phyloP scores from a whole-genome alignment of 2,329 filamentous ascomycete genomes.

The Penicillium paneum region DNA sequence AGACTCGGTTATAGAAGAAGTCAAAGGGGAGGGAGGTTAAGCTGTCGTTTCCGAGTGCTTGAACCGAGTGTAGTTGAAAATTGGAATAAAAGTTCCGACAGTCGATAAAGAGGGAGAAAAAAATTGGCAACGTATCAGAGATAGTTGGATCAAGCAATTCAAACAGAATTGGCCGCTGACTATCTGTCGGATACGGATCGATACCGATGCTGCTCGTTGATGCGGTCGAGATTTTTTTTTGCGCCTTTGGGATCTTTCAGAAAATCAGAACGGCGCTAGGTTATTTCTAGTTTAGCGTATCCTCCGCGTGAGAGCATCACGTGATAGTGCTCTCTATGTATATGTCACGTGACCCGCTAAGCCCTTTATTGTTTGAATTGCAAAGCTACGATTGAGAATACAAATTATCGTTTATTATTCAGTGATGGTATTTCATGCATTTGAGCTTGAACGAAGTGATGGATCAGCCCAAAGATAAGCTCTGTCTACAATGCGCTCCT shows the following conservation, averaged over 20 bases:
- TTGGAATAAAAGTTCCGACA: slow-evolving; percentile 12
- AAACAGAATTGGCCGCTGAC: slow-evolving; percentile 24
- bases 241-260: slow-evolving; percentile 39
- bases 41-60: slow-evolving; percentile 22
- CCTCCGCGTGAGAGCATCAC: slow-evolving; percentile 24
- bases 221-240: slow-evolving; percentile 40
- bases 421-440: too few relatives aligned
- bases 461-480: neutral
- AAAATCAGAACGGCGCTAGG: slow-evolving; percentile 40
- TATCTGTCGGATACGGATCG: slow-evolving; percentile 31
- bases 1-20: slow-evolving; percentile 9
- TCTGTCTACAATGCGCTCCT: neutral
- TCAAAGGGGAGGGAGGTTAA: slow-evolving; percentile 17
- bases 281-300: slow-evolving; percentile 22
- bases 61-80: slow-evolving; percentile 17
- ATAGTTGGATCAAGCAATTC: slow-evolving; percentile 23
- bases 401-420: neutral
- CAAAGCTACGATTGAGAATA: neutral
- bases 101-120: slow-evolving; percentile 12
- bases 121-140: slow-evolving; percentile 11
- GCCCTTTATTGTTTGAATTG: slow-evolving; percentile 17
- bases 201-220: slow-evolving; percentile 38
- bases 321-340: slow-evolving; percentile 16
- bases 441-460: neutral
- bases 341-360: slow-evolving; percentile 30